A percentile compares a stretch with the other conserved stretches of the same genome.
These are phyloP conservation scores for Sanghuangporus baumii DNA, from an alignment of 1,284 basidiomycete species.

Conservation along the genomic window DNA sequence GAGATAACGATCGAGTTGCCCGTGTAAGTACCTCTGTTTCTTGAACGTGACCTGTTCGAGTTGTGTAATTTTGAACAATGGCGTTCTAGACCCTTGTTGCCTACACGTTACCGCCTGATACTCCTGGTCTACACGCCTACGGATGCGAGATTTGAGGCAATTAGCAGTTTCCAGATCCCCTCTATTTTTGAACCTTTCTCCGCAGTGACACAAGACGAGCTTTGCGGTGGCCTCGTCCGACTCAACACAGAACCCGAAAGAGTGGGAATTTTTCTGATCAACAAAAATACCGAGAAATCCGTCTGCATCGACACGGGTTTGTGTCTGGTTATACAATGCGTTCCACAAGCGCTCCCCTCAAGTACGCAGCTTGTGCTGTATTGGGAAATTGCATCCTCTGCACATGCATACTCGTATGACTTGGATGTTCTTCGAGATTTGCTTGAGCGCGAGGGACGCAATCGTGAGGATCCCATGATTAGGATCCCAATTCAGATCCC, in stretches of 20 bases:
- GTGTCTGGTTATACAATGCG: background rate
- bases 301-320: slow-evolving; percentile 13
- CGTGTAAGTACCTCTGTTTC: background rate
- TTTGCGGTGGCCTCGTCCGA: slow-evolving; percentile 6
- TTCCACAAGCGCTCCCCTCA: slow-evolving; percentile 11
- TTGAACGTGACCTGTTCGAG: background rate
- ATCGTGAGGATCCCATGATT: background rate
- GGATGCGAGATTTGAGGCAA: background rate
- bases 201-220: slow-evolving; percentile 11
- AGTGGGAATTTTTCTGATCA: slow-evolving; percentile 10
- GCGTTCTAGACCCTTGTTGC: background rate
- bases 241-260: background rate
- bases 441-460: background rate
- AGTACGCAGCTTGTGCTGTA: slow-evolving; percentile 7
- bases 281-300: slow-evolving; percentile 9
- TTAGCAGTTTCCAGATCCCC: slow-evolving; percentile 5
- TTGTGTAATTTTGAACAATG: background rate
- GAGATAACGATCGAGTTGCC: slow-evolving; percentile 14
- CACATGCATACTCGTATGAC: slow-evolving; percentile 7
- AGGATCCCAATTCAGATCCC: background rate
- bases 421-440: background rate
- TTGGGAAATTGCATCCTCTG: slow-evolving; percentile 5
- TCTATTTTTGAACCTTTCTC: slow-evolving; percentile 8
- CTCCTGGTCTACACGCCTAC: background rate
- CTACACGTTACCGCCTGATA: slow-evolving; percentile 8